phyloP scores from a whole-genome alignment of 2,329 filamentous ascomycete species.

The Diplodia scrobiculata region DNA sequence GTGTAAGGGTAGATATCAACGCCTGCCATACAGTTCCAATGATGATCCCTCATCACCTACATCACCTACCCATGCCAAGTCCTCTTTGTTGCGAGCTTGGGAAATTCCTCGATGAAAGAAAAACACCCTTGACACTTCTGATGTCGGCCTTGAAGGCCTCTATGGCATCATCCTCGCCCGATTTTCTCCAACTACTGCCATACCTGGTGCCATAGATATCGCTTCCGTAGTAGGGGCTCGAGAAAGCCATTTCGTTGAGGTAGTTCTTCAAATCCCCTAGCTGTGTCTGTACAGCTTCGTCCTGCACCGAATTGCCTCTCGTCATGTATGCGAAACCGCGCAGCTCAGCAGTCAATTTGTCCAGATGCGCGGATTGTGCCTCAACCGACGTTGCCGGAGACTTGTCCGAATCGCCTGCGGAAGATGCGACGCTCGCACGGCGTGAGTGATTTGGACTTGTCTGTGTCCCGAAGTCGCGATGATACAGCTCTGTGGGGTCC shows the following conservation, averaged over 20 bases:
- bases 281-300: conserved; percentile 53
- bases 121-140: conserved; percentile 73
- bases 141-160: conserved; percentile 74
- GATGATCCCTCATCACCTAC: background rate
- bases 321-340: conserved; percentile 54
- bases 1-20: background rate
- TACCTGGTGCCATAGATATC: conserved; percentile 42
- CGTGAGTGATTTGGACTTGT: conserved; percentile 56
- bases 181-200: conserved; percentile 48
- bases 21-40: background rate
- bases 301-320: conserved; percentile 54
- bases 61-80: background rate
- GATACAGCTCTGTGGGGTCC: conserved; percentile 76
- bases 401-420: conserved; percentile 34
- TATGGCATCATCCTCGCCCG: conserved; percentile 68
- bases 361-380: conserved; percentile 38
- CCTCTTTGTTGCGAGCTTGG: conserved; percentile 38
- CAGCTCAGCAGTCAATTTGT: conserved; percentile 45
- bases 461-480: conserved; percentile 78
- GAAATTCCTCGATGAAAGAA: conserved; percentile 75
- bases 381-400: conserved; percentile 37
- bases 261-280: conserved; percentile 63
- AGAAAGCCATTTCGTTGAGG: conserved; percentile 53
- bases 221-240: conserved; percentile 48
- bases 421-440: conserved; percentile 32